phyloP scores from a whole-genome alignment of 169 alveolate species.

The Plasmodium ovale region DNA sequence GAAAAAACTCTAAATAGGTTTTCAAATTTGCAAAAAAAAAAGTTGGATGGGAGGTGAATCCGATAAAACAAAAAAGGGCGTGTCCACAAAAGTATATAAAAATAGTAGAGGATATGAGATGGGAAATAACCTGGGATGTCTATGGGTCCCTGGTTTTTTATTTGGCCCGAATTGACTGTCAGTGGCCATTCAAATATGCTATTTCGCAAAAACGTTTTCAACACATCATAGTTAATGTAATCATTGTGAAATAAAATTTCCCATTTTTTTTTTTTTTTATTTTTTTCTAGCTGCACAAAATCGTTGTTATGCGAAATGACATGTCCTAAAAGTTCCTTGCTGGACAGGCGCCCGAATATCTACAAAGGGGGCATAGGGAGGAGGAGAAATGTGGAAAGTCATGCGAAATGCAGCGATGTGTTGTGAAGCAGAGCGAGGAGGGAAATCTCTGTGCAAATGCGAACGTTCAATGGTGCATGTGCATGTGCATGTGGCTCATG shows the following conservation, averaged over 20 bases:
- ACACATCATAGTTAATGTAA: slow-evolving; percentile 19
- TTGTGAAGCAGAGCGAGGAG: too few species aligned
- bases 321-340: slow-evolving; percentile 68
- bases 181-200: slow-evolving; percentile 73
- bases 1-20: too few species aligned
- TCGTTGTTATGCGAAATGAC: slow-evolving; percentile 73
- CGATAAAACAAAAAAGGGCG: not conserved
- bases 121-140: slow-evolving; percentile 37
- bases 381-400: not conserved
- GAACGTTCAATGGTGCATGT: too few species aligned
- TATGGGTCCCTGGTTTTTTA: slow-evolving; percentile 67
- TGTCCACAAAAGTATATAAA: not conserved
- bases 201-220: slow-evolving; percentile 32
- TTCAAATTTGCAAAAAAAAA: too few species aligned
- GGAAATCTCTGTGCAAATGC: too few species aligned
- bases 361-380: not conserved
- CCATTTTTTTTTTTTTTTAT: slow-evolving; percentile 51
- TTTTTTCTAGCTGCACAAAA: slow-evolving; percentile 36
- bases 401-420: too few species aligned
- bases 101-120: too few species aligned
- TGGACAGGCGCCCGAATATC: slow-evolving; percentile 72
- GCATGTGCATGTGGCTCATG: not conserved
- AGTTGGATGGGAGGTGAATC: too few species aligned
- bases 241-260: slow-evolving; percentile 44
- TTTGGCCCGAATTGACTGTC: slow-evolving; percentile 74